Base-by-base conservation (phyloP, 2,329 filamentous ascomycete genomes). In the Elsinoe perseae region DNA sequence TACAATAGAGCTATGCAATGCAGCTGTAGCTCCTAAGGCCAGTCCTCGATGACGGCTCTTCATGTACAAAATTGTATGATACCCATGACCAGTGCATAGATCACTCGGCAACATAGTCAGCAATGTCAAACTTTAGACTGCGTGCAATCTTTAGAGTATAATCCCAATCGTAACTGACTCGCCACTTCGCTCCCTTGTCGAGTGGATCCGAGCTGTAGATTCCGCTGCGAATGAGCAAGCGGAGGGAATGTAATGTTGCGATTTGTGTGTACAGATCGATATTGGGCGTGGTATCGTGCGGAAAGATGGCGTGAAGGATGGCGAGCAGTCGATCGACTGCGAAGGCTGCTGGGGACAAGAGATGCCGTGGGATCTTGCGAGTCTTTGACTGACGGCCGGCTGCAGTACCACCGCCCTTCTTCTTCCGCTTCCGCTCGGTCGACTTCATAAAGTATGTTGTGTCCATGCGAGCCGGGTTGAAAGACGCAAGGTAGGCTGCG, bases 1-100 rank as follows among this genome's bases (percentile, higher is more conserved):
- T 78, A 78, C 44, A 83, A 84, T 71, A 81, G 89, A 62, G 87
- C 87, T 30, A 83, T 95, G 81, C 92, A 96, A 75, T 97, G 93
- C 70, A 95, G 89, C 68, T 98, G 93, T 72, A 95, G 89, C 69
- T 96, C 92, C 21, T 95, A 76, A 62, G 48, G 18, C 25, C 12
- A 23, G n/a, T n/a, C 20, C 1, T 38, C 30, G 9, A 14, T 18
- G 25, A 12, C 20, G 14, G 8, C 23, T 8, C n/a, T 32, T 3
- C n/a, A 16, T 44, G 53, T 56, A 56, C 7, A 56, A 9, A 23
- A 23, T 32, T 44, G 21, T 40, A 43, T 43, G 53, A 56, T 56
- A 56, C 53, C 53, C 40, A 32, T 25, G 40, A 34, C 16, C 16
- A 28, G 7, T 34, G 21, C n/a, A n/a, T 30, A 32, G 27, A 42